Conservation (phyloP, 78 protist genomes). For the Chrysochromulina parva region DNA sequence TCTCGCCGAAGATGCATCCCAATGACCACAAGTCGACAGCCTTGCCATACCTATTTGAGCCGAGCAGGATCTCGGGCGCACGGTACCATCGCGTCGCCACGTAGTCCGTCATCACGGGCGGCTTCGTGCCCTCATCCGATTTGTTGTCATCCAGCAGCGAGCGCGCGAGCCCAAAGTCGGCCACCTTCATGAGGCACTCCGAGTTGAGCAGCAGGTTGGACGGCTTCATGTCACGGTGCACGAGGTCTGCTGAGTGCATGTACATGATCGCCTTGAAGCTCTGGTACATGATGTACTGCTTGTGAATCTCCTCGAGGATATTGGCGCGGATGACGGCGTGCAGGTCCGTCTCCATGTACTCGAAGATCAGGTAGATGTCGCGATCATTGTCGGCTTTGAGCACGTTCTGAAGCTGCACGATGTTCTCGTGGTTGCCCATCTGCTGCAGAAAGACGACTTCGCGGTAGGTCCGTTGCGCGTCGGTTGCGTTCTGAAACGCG, state of each 20-base stretch:
- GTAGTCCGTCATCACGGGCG: constrained; percentile 97
- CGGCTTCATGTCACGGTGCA: constrained; percentile 96
- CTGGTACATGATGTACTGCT: constrained; percentile 94
- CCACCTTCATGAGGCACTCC: constrained; percentile 92
- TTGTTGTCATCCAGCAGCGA: constrained; percentile 52
- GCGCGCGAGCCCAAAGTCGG: constrained; percentile 93
- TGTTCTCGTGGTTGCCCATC: constrained; percentile 86
- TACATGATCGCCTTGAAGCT: constrained; percentile 86
- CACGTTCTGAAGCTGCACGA: constrained; percentile 84
- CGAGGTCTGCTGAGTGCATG: constrained; percentile 90
- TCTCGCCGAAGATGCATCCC: constrained; percentile 97
- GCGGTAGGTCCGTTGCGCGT: constrained; percentile 97
- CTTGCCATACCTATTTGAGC: constrained; percentile 79
- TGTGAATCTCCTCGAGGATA: constrained; percentile 96
- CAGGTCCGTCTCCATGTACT: constrained; percentile 90
- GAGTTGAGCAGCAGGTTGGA: constrained; percentile 91
- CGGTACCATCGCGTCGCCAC: constrained; percentile 95
- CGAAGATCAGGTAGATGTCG: constrained; percentile 97
- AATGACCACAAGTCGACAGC: constrained; percentile 72
- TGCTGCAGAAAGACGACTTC: constrained; percentile 94
- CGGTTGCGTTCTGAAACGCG: constrained; percentile 96
- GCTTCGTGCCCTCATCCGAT: background rate
- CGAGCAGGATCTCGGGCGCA: constrained; percentile 98
- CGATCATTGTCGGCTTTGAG: constrained; percentile 93
- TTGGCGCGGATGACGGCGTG: constrained; percentile 97